Evolutionary conservation across 164 flowering plant genomes (phyloP), one percentile per base, ranked within the genome.

Genomic region (Dillenia suffruticosa): DNA sequence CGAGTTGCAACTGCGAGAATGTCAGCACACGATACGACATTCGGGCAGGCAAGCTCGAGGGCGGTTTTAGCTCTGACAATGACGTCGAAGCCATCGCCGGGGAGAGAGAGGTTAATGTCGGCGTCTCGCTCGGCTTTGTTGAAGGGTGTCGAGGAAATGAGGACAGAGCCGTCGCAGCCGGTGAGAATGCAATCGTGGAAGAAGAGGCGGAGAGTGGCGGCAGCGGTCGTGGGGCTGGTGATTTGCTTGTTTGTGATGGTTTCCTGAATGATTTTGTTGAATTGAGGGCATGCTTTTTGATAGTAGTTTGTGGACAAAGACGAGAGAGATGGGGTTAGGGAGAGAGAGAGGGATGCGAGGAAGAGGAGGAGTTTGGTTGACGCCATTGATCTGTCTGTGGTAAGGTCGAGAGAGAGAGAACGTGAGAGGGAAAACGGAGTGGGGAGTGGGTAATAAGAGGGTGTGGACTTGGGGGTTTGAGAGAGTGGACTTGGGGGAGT

Each of bases 71-170:
- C 85, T 1, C 88, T 81, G 58, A 73, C 68, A 46, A 90, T 68
- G 52, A 82, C 71, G 66, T 86, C 97, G 66, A 84, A 90, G 13
- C 83, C 90, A 61, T 90, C 95, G 12, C 95, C 95, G n/a, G 95
- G 84, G 75, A 90, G 84, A 64, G 90, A 83, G 50, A 70, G 80
- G 74, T 90, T 88, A 69, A 84, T 76, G 68, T 82, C 87, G 58
- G 81, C 75, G 68, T 90, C 95, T 49, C 89, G 89, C 73, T 90
- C 97, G 51, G 94, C 84, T 14, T 19, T 47, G 74, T 72, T 72
- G 71, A 70, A 74, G 46, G 73, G 44, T 51, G 76, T 79, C 60
- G 96, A 82, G 69, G 94, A 69, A 59, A 88, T 19, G 50, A 86
- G 76, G 54, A 83, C 64, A 62, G 94, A 88, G 57, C 74, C 90